These are phyloP conservation scores for Vanderwaltozyma polyspora DNA, from an alignment of 805 yeast species.

Conservation along the genomic window DNA sequence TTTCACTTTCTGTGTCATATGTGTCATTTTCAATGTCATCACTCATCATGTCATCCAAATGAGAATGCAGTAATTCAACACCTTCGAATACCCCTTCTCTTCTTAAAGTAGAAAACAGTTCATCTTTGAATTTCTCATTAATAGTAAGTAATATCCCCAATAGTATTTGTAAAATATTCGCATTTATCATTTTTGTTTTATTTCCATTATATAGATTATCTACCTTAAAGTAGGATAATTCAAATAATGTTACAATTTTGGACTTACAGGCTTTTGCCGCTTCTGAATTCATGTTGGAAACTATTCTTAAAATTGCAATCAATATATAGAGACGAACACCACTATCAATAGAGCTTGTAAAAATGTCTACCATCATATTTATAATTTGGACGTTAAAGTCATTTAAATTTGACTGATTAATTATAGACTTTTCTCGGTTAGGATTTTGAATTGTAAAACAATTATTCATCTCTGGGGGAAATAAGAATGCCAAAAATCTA, in stretches of 20 bases:
- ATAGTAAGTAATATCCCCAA: conserved; percentile 31
- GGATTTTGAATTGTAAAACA: conserved; percentile 11
- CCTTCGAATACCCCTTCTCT: conserved; percentile 44
- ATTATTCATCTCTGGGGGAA: conserved; percentile 37
- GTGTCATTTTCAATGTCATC: conserved; percentile 1
- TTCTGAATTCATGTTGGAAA: conserved; percentile 30
- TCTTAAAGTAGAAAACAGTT: conserved; percentile 30
- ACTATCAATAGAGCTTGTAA: conserved; percentile 61
- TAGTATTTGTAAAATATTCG: conserved; percentile 38
- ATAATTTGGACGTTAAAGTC: conserved; percentile 28
- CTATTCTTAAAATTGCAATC: conserved; percentile 41
- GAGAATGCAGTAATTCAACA: neutral
- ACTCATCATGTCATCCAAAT: conserved; percentile 12
- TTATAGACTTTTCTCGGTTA: neutral
- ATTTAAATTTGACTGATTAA: neutral
- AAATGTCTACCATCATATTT: conserved; percentile 47
- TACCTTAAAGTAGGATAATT: conserved; percentile 1
- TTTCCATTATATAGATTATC: neutral
- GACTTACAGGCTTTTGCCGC: conserved; percentile 26
- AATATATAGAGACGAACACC: conserved; percentile 49
- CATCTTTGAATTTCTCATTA: conserved; percentile 1
- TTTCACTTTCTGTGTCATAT: conserved; percentile 10
- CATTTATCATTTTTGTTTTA: neutral
- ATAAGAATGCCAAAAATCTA: conserved; percentile 41
- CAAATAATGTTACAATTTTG: conserved; percentile 1